Evolutionary conservation across 2,329 filamentous ascomycete species (phyloP), one percentile per base, ranked within the genome.

Genomic region (Claviceps sp.): DNA sequence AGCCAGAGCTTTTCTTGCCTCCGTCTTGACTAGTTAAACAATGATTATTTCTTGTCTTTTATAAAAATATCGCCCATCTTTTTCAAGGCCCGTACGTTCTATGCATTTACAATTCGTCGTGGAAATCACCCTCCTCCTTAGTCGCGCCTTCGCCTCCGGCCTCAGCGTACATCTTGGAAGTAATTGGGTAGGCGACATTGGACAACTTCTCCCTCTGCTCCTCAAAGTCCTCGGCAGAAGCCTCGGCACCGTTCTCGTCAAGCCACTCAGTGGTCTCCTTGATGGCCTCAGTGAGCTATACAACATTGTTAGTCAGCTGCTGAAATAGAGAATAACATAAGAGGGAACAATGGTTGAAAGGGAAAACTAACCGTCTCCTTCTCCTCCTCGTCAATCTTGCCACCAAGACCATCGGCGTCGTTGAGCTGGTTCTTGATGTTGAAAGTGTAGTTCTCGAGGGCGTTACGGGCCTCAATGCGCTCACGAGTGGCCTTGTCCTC

Each of bases 181-280:
- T 98, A 75, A 98, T 98, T 61, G 93, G 93, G 77, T 97, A 96
- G 51, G 93, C 93, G 59, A 96, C 87, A 70, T 86, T 86, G 63
- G 87, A 94, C 61, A 98, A 81, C 81, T 96, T 96, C 86, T 98
- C 91, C 79, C 94, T 95, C 79, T 97, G 91, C 82, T 98, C 93
- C 73, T 96, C 90, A 64, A 97, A 96, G 77, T 97, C 93, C 76
- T 96, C 91, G 55, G 88, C 78, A 60, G 77, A 81, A 58, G 93
- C 93, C 50, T 85, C 85, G 60, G 85, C 82, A 60, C 81, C 87
- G 74, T 96, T 94, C 81, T 95, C 88, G 62, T 96, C 90, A 55
- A 98, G 84, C 93, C 93, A 98, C 70, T 96, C 90, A 63, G 84
- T 85, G 58, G 88, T 77, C 77, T 98, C 93, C 86, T 97, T 97